Evolutionary conservation across 176 grass and related monocot species (phyloP).

Genomic region (Pontederia crassipes): DNA sequence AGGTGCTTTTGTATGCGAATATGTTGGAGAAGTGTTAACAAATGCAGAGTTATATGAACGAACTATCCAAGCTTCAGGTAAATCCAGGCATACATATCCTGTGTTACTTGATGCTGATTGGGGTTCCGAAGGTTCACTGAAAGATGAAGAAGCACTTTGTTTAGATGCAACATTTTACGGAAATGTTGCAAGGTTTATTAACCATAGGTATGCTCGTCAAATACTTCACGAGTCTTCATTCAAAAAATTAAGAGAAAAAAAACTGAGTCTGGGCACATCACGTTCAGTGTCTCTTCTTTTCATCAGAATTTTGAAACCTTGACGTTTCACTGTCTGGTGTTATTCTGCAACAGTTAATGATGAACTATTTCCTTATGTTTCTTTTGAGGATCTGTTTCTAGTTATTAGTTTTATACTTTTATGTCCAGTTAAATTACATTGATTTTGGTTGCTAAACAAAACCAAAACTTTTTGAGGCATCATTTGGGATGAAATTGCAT

Average conservation of each 20-base stretch:
- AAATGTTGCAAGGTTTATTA: constrained; percentile 62
- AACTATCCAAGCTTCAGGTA: constrained; percentile 23
- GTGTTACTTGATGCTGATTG: constrained; percentile 60
- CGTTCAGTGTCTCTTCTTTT: neutral
- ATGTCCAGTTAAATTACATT: too few relatives aligned
- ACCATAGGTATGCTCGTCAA: constrained; percentile 46
- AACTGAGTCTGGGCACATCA: neutral
- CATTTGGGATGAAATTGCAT: too few relatives aligned
- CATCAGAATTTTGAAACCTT: too few relatives aligned
- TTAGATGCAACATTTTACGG: constrained; percentile 72
- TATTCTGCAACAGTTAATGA: neutral
- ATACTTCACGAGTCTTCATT: neutral
- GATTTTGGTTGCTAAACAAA: too few relatives aligned
- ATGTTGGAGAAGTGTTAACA: constrained; percentile 65
- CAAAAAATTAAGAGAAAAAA: neutral
- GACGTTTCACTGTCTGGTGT: too few relatives aligned
- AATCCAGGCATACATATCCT: constrained; percentile 39
- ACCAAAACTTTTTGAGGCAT: too few relatives aligned
- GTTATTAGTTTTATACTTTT: too few relatives aligned
- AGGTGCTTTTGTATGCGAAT: constrained; percentile 75
- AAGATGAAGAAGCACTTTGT: constrained; percentile 51
- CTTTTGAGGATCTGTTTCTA: too few relatives aligned
- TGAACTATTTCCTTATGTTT: neutral
- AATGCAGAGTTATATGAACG: constrained; percentile 49
- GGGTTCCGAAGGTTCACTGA: constrained; percentile 28